Evolutionary conservation across 1,139 yeast species (phyloP).

Genomic region (Yamadazyma diospyri): DNA sequence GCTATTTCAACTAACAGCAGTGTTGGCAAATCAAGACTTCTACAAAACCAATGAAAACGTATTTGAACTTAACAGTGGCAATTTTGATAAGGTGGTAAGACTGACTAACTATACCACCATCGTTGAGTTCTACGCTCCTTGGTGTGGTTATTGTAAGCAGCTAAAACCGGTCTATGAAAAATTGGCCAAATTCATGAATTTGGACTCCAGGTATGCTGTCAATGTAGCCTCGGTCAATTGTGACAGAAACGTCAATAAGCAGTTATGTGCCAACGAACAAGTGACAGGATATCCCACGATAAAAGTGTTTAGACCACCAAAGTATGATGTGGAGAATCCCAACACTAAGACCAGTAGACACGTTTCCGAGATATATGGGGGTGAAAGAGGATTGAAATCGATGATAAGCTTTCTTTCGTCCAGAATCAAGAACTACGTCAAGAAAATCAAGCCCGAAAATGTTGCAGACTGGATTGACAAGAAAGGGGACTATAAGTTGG

Average conservation of each 20-base stretch:
- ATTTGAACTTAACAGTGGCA: conserved; percentile 52
- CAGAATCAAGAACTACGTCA: conserved; percentile 71
- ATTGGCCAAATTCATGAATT: conserved; percentile 55
- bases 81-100: conserved; percentile 63
- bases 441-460: conserved; percentile 35
- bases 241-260: conserved; percentile 64
- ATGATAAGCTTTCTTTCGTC: conserved; percentile 57
- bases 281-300: conserved; percentile 81
- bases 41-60: conserved; percentile 42
- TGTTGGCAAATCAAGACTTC: conserved; percentile 11
- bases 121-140: conserved; percentile 94
- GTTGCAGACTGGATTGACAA: conserved; percentile 10
- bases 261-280: conserved; percentile 62
- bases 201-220: conserved; percentile 50
- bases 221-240: conserved; percentile 87
- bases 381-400: conserved; percentile 61
- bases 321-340: conserved; percentile 27
- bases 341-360: conserved; percentile 28
- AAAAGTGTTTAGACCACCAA: conserved; percentile 80
- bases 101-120: conserved; percentile 73
- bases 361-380: conserved; percentile 63
- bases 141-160: conserved; percentile 84
- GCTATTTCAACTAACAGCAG: conserved; percentile 6
- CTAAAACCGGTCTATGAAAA: conserved; percentile 55
- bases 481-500: conserved; percentile 28